phyloP scores from a whole-genome alignment of 192 early-diverging fungal genomes.

The Dissophora globulifera region DNA sequence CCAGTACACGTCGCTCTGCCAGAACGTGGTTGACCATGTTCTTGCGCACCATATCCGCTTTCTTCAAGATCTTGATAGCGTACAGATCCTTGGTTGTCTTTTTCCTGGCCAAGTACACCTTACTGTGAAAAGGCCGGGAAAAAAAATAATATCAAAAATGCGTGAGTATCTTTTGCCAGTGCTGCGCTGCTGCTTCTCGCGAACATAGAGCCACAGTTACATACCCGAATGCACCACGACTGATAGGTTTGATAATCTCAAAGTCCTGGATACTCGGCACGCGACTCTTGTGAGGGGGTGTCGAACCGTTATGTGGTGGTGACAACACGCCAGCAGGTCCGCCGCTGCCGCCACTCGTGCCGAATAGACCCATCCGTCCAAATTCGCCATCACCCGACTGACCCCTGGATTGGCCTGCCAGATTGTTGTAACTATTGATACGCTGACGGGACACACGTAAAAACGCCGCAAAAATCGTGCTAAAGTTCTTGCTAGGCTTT shows the following conservation, averaged over 20 bases:
- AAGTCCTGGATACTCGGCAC: conserved; percentile 92
- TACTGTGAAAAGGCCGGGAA: conserved; percentile 50
- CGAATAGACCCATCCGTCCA: conserved; percentile 20
- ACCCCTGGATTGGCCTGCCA: conserved; percentile 45
- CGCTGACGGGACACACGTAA: conserved; percentile 45
- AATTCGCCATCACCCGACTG: conserved; percentile 19
- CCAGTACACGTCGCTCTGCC: conserved; percentile 87
- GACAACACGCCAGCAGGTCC: conserved; percentile 55
- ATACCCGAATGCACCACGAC: conserved; percentile 95
- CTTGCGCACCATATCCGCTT: conserved; percentile 93
- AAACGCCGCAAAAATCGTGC: conserved; percentile 49
- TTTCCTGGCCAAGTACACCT: conserved; percentile 89
- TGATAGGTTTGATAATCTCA: conserved; percentile 94
- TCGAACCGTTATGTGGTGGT: conserved; percentile 42
- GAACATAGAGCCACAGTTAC: too few species aligned
- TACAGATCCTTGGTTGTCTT: conserved; percentile 88
- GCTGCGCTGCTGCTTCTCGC: too few species aligned
- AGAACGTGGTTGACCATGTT: conserved; percentile 95
- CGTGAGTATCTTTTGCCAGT: too few species aligned
- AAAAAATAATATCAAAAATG: conserved; percentile 7
- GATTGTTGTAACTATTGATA: conserved; percentile 51
- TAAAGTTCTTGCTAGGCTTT: conserved; percentile 52
- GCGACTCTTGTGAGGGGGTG: conserved; percentile 57
- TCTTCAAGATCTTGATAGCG: conserved; percentile 93
- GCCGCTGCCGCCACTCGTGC: conserved; percentile 20